phyloP scores from a whole-genome alignment of 2,329 filamentous ascomycete species.

The Ilyonectria robusta region DNA sequence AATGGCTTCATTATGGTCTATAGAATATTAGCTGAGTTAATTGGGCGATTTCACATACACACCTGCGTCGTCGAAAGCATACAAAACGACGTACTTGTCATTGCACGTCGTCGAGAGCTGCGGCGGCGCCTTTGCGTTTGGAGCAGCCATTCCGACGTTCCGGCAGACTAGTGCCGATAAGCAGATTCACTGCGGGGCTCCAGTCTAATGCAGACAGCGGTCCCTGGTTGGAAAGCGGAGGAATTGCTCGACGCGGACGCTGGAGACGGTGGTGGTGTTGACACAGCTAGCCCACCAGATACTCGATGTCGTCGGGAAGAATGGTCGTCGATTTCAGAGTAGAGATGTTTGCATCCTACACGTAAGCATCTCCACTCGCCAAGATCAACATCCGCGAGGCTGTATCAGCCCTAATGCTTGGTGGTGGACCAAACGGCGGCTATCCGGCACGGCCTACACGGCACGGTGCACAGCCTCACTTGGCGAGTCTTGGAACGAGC shows the following conservation, averaged over 20 bases:
- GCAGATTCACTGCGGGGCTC: slow-evolving; percentile 14
- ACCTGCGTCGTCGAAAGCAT: slow-evolving; percentile 56
- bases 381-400: slow-evolving; percentile 35
- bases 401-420: slow-evolving; percentile 28
- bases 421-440: slow-evolving; percentile 25
- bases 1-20: slow-evolving; percentile 53
- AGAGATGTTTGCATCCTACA: slow-evolving; percentile 25
- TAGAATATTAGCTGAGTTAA: neutral
- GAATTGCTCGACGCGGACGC: neutral
- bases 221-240: neutral
- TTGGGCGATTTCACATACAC: neutral
- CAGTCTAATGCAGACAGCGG: neutral
- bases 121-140: slow-evolving; percentile 10
- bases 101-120: slow-evolving; percentile 46
- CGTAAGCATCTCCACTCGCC: slow-evolving; percentile 48
- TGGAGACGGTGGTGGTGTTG: neutral
- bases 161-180: neutral
- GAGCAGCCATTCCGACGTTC: slow-evolving; percentile 21
- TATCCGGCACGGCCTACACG: slow-evolving; percentile 25
- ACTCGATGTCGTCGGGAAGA: neutral
- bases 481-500: slow-evolving; percentile 28
- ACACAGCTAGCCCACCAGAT: neutral
- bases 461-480: slow-evolving; percentile 28
- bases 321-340: neutral
- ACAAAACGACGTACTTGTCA: slow-evolving; percentile 59